Base-by-base conservation (phyloP, 345 rosid genomes). In the Lepidium sativum region DNA sequence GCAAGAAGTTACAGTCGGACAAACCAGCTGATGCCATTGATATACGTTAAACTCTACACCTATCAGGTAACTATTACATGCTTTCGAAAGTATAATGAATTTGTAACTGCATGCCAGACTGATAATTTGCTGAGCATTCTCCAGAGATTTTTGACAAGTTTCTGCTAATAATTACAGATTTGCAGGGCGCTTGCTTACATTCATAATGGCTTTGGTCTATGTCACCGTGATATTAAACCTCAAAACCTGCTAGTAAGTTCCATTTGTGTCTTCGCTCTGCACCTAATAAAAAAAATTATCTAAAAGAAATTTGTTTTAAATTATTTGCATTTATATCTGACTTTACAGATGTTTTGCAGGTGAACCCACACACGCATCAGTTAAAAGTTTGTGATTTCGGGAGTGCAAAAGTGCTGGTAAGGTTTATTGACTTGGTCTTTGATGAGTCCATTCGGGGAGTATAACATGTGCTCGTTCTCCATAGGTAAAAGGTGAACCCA, bases 141-240 rank as follows among this genome's bases (percentile, higher is more conserved):
- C 33, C 48, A 40, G 13, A 40, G 4, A 16, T 14, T 13, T 38
- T 14, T 72, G 39, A 59, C 50, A 72, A 17, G 53, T 63, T 72
- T 51, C 45, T 69, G 57, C 45, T 48, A 51, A 47, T 62, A 69
- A 59, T 33, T 75, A 66, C 90, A 90, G 97, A 90, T 90, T 64
- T 90, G 95, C 79, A 85, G 97, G 85, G 97, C 97, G n/a, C 95
- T 90, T 73, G 90, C 95, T 38, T 90, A 87, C 73, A 72, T 90
- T 63, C 97, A 90, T 77, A 84, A 85, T 51, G 81, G 87, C 76
- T 82, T 87, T 48, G 97, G 95, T 54, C 85, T 90, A 59, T 90
- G 97, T 77, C 97, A 90, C 68, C 89, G 95, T 71, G 97, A 90
- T 72, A 90, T 90, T 77, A 90, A 90, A 78, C 97, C 97, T 76